Conservation (phyloP, 2,329 filamentous ascomycete species). For the Dissoconium aciculare region DNA sequence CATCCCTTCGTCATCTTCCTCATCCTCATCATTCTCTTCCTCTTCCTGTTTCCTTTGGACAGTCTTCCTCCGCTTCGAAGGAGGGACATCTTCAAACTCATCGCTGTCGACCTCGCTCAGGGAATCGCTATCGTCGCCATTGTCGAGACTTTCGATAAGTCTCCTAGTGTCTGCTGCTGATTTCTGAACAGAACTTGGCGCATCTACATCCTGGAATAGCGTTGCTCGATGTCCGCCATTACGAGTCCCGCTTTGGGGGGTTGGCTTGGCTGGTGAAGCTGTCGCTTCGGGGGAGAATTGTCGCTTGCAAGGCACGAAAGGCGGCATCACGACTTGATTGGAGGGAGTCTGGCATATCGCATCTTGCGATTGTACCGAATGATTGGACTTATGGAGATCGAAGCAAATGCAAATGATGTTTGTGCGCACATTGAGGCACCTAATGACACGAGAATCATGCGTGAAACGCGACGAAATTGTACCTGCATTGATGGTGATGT, state of each 20-base stretch:
- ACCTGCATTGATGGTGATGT: no score
- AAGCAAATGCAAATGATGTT: no score
- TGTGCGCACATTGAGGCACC: no score
- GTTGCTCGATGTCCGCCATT: no score
- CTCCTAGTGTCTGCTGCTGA: conserved; percentile 20
- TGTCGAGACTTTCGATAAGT: conserved; percentile 25
- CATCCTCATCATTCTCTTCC: conserved; percentile 35
- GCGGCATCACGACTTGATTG: no score
- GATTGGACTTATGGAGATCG: no score
- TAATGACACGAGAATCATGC: no score
- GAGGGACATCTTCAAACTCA: conserved; percentile 36
- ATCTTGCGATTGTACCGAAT: no score
- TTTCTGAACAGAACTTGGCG: conserved; percentile 18
- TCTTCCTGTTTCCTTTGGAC: conserved; percentile 23
- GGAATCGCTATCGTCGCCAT: conserved; percentile 26
- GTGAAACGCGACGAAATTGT: no score
- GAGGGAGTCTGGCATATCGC: no score
- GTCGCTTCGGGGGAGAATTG: conserved; percentile 36
- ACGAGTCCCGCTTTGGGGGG: conserved; percentile 12
- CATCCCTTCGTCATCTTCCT: conserved; percentile 43
- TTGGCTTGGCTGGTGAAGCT: conserved; percentile 16
- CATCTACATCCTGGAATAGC: conserved; percentile 32
- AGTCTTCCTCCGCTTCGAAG: conserved; percentile 30
- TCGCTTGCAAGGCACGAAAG: conserved; percentile 52
- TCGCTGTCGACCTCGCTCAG: conserved; percentile 32